Evolutionary conservation across 192 early-diverging fungal genomes (phyloP).

Genomic region (Diversispora eburnea): DNA sequence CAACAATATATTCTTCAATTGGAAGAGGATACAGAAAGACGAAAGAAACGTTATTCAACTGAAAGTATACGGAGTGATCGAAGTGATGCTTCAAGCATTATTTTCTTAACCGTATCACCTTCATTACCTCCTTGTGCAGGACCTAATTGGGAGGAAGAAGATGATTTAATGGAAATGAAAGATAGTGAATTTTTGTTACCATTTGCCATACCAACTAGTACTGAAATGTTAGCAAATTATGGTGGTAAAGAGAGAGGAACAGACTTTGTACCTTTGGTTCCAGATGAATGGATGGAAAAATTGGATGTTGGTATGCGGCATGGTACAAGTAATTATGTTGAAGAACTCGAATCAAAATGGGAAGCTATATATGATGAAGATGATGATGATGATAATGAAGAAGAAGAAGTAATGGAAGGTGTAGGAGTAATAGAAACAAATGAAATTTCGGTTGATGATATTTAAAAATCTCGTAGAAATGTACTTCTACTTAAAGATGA

Average conservation of each 20-base stretch:
- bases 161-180: constrained; percentile 29
- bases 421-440: too few relatives aligned
- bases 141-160: constrained; percentile 29
- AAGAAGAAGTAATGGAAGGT: background rate
- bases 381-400: constrained; percentile 25
- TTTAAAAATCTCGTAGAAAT: too few relatives aligned
- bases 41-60: constrained; percentile 34
- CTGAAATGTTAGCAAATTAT: constrained; percentile 29
- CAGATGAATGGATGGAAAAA: constrained; percentile 33
- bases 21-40: constrained; percentile 63
- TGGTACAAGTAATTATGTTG: constrained; percentile 22
- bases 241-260: constrained; percentile 21
- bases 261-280: constrained; percentile 23
- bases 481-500: too few relatives aligned
- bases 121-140: constrained; percentile 8
- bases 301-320: constrained; percentile 26
- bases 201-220: constrained; percentile 28
- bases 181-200: constrained; percentile 23
- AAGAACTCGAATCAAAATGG: constrained; percentile 29
- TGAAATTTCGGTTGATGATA: too few relatives aligned
- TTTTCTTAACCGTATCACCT: constrained; percentile 8
- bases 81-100: constrained; percentile 28
- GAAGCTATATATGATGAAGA: constrained; percentile 25
- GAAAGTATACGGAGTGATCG: constrained; percentile 26
- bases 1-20: constrained; percentile 70